phyloP scores from a whole-genome alignment of 1,284 basidiomycete species.

The Schizophyllum commune region DNA sequence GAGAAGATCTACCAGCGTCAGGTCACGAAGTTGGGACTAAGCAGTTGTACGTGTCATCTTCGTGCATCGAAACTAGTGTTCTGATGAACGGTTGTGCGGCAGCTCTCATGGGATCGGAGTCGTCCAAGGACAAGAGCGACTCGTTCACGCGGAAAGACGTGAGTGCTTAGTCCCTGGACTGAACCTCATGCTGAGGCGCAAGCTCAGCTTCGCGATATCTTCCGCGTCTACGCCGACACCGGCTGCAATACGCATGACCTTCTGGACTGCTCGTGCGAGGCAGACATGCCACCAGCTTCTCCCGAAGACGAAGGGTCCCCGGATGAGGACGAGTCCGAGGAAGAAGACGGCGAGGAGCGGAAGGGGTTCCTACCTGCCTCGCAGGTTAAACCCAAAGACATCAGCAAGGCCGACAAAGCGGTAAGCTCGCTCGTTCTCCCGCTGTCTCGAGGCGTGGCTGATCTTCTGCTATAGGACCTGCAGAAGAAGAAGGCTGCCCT shows the following conservation, averaged over 20 bases:
- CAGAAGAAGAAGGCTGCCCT: constrained; percentile 72
- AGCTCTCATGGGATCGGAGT: constrained; percentile 53
- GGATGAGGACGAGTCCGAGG: constrained; percentile 19
- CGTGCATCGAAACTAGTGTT: constrained; percentile 1
- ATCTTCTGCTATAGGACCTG: constrained; percentile 40
- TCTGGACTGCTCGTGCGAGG: constrained; percentile 66
- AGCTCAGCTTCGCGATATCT: constrained; percentile 79
- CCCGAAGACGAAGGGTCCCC: constrained; percentile 18
- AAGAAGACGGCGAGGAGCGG: constrained; percentile 20
- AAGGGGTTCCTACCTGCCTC: constrained; percentile 69
- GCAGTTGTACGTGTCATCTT: constrained; percentile 59
- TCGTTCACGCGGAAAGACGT: constrained; percentile 89
- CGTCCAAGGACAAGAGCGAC: constrained; percentile 48
- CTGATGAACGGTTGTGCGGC: constrained; percentile 1
- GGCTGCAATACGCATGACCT: constrained; percentile 90
- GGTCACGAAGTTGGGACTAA: constrained; percentile 91
- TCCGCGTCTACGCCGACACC: constrained; percentile 76
- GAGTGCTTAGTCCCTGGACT: constrained; percentile 17
- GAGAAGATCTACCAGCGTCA: constrained; percentile 90
- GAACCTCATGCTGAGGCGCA: constrained; percentile 5
- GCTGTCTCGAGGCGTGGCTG: not conserved
- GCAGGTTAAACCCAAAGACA: constrained; percentile 43
- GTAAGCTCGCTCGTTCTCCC: constrained; percentile 28
- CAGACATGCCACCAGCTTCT: constrained; percentile 11
- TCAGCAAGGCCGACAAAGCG: constrained; percentile 45